Base-by-base conservation (phyloP, 345 rosid genomes). In the Excoecaria cochinchinensis region DNA sequence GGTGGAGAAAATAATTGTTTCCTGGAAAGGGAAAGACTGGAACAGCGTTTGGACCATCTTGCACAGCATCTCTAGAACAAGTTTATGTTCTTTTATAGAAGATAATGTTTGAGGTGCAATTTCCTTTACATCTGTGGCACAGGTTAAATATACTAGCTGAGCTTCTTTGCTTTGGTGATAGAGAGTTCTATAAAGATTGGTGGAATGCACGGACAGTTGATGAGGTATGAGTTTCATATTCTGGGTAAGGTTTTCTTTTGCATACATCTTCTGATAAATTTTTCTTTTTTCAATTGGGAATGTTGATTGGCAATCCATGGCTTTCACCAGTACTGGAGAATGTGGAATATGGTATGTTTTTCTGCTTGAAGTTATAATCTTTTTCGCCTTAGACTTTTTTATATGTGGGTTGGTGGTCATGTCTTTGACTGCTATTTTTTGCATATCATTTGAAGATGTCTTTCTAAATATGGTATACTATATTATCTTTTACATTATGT, bases 81-180 rank as follows among this genome's bases (percentile, higher is more conserved):
- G 5, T 39, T 50, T 66, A 56, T 22, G 10, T 48, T 63, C 39
- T 38, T 5, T 58, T 13, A 21, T 17, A 21, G 7, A 56, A 51
- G 55, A 8, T 16, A 10, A 71, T 65, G 31, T 60, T 70, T 70
- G 25, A 19, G 52, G 63, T 74, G 4, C 56, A 42, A 21, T 64
- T 5, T 24, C 67, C 65, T 71, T 31, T 70, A 17, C 42, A 74
- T 61, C 12, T 5, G 9, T 77, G 48, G 77, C 75, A 73, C 67
- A 96, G 99, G 98, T 85, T 96, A 85, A 96, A 96, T 82, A 92
- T 96, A 83, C 82, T 96, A 67, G 98, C 98, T 67, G 99, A 96
- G 89, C 91, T 96, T 74, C 91, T 96, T 71, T 77, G 94, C 39
- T 96, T 96, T 71, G 99, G 99, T 79, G 99, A 96, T 76, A 92